Evolutionary conservation across 2,329 filamentous ascomycete genomes (phyloP).

Genomic region (Claviceps sp.): DNA sequence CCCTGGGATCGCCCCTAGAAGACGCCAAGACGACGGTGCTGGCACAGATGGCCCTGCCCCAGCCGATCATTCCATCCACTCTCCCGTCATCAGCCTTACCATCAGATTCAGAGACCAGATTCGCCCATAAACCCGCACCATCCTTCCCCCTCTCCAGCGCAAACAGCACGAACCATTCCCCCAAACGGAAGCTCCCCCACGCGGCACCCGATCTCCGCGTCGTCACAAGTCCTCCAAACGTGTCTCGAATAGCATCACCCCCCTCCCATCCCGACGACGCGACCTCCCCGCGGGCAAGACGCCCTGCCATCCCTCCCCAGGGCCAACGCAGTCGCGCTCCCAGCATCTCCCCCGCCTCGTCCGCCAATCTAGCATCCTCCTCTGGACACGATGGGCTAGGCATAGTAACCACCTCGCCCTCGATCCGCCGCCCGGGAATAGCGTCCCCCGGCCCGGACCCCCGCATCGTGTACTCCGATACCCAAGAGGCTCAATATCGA

Average conservation of each 20-base stretch:
- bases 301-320: constrained; percentile 6
- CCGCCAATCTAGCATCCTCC: neutral
- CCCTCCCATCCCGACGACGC: neutral
- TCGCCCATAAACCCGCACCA: neutral
- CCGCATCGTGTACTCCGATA: constrained; percentile 20
- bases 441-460: constrained; percentile 14
- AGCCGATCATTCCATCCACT: constrained; percentile 2
- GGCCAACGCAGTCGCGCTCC: constrained; percentile 11
- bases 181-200: constrained; percentile 15
- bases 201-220: constrained; percentile 11
- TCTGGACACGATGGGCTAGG: neutral
- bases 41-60: constrained; percentile 6
- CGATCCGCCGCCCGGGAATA: constrained; percentile 9
- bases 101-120: neutral
- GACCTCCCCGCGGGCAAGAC: neutral
- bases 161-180: constrained; percentile 8
- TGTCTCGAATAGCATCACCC: constrained; percentile 4
- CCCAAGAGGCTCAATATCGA: constrained; percentile 21
- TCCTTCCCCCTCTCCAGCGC: too few species aligned
- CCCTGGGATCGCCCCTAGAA: constrained; percentile 23
- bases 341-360: neutral
- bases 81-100: neutral
- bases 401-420: neutral
- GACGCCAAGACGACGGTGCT: constrained; percentile 1
- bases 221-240: constrained; percentile 12